A percentile compares a stretch with the other conserved stretches of the same genome.
Conservation (phyloP, 768 basidiomycete species). For the Lentinula edodes region DNA sequence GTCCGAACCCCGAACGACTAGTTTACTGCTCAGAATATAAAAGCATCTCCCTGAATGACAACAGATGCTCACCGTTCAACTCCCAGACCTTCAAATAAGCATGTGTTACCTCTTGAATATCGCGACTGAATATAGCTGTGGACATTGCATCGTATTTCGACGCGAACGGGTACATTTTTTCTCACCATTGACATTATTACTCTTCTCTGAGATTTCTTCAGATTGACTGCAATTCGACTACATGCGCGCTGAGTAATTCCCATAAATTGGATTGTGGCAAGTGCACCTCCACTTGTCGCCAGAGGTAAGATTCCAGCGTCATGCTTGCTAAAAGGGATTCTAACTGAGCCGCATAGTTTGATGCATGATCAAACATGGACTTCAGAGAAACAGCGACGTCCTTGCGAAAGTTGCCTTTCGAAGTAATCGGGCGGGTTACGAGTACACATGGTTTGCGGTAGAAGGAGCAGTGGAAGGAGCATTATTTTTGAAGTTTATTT, state of each 20-base stretch:
- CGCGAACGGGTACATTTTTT: neutral
- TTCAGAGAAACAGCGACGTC: neutral
- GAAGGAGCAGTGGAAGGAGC: too few species aligned
- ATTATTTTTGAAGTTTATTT: too few species aligned
- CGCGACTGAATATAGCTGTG: neutral
- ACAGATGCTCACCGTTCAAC: neutral
- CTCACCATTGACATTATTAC: neutral
- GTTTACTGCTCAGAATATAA: too few species aligned
- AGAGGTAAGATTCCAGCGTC: neutral
- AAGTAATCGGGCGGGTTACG: neutral
- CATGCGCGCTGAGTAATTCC: neutral
- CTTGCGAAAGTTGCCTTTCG: neutral
- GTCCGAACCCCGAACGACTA: too few species aligned
- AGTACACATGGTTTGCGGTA: neutral
- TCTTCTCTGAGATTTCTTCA: neutral
- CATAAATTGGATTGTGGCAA: neutral
- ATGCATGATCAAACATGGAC: neutral
- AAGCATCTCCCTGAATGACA: too few species aligned
- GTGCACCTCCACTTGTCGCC: neutral
- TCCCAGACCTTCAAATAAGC: too few species aligned
- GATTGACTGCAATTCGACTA: neutral
- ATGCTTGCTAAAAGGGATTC: neutral
- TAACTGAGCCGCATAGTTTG: neutral
- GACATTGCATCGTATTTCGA: neutral
- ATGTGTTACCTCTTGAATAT: conserved; percentile 7